phyloP scores from a whole-genome alignment of 805 yeast species.

The Zygotorulaspora chibaensis region DNA sequence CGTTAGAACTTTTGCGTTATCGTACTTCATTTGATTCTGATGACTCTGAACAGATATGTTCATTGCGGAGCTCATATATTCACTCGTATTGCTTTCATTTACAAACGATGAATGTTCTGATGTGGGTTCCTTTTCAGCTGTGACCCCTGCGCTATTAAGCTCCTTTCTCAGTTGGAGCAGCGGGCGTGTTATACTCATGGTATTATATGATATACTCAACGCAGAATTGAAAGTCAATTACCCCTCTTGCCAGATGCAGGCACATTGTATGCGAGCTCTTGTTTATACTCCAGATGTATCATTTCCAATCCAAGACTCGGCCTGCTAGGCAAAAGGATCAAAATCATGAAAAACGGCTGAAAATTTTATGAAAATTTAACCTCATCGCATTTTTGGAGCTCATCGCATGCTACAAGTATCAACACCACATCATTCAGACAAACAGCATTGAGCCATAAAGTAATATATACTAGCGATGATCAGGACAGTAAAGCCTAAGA shows the following conservation, averaged over 20 bases:
- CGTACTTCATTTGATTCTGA: conserved; percentile 8
- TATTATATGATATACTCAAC: not conserved
- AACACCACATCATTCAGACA: not conserved
- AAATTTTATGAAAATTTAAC: conserved; percentile 34
- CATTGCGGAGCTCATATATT: conserved; percentile 7
- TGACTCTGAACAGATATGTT: conserved; percentile 11
- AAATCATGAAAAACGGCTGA: conserved; percentile 28
- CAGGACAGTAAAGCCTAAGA: conserved; percentile 63
- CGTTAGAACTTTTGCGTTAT: conserved; percentile 23
- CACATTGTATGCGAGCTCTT: not conserved
- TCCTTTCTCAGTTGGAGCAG: conserved; percentile 35
- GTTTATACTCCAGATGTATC: not conserved
- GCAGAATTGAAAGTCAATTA: too few species aligned
- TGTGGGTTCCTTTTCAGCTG: conserved; percentile 17
- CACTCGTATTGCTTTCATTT: conserved; percentile 6
- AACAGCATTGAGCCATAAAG: too few species aligned
- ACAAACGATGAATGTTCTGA: conserved; percentile 3
- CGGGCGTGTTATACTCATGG: conserved; percentile 12
- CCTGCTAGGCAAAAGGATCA: not conserved
- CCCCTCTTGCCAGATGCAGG: too few species aligned
- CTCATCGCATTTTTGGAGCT: conserved; percentile 2
- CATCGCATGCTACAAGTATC: conserved; percentile 2
- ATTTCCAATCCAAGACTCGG: too few species aligned
- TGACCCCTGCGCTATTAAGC: conserved; percentile 30
- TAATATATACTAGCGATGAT: conserved; percentile 1